Percentiles rank a stretch among this genome's conserved stretches.
phyloP scores from a whole-genome alignment of 2,329 filamentous ascomycete genomes.

The Myriosclerotinia scirpicola region DNA sequence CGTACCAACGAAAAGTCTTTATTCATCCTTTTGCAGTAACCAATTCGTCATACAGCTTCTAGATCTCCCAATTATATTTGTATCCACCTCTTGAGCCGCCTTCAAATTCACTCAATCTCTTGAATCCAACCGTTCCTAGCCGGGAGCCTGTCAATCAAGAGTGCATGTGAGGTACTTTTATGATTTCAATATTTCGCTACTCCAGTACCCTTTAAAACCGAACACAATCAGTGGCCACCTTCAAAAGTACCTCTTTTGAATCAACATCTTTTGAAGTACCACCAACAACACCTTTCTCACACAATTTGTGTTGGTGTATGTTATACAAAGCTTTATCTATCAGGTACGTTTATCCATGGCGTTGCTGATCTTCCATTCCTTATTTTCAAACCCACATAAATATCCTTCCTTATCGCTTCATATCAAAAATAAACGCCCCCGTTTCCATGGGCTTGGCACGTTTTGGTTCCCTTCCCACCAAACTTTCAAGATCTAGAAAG shows the following conservation, averaged over 20 bases:
- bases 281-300: neutral
- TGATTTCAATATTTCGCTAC: neutral
- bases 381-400: conserved; percentile 8
- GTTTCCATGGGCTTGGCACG: conserved; percentile 6
- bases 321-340: neutral
- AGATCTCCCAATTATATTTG: conserved; percentile 3
- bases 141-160: neutral
- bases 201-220: neutral
- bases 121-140: conserved; percentile 17
- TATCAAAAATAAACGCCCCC: conserved; percentile 22
- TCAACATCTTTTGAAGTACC: neutral
- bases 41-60: conserved; percentile 4
- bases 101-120: conserved; percentile 2
- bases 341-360: conserved; percentile 16
- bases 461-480: neutral
- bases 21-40: neutral
- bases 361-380: conserved; percentile 18
- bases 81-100: conserved; percentile 16
- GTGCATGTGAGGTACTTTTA: neutral
- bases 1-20: neutral
- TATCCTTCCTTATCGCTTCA: conserved; percentile 24
- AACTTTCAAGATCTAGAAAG: neutral
- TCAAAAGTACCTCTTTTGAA: neutral
- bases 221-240: neutral
- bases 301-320: neutral